Conservation (phyloP, 2,329 filamentous ascomycete species). For the Incumbomyces lentus region DNA sequence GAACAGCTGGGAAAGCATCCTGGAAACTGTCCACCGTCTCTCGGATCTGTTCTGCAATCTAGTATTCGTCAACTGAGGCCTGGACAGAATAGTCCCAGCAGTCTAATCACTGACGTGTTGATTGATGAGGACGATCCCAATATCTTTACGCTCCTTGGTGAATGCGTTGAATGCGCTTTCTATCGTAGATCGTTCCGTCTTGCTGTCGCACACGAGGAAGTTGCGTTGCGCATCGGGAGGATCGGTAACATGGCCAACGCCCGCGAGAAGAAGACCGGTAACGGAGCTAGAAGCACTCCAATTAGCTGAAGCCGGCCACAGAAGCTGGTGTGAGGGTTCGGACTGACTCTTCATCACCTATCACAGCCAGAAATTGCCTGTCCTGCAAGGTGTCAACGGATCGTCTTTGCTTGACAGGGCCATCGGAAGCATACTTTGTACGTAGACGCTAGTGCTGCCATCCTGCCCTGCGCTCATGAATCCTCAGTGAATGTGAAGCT, state of each 20-base stretch:
- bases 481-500: no score
- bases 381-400: slow-evolving; percentile 45
- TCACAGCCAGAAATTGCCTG: slow-evolving; percentile 91
- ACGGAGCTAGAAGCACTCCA: slow-evolving; percentile 59
- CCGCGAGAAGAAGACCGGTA: slow-evolving; percentile 86
- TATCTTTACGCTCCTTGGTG: slow-evolving; percentile 84
- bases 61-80: slow-evolving; percentile 12
- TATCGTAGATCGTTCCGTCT: slow-evolving; percentile 81
- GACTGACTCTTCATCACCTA: slow-evolving; percentile 72
- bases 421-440: slow-evolving; percentile 38
- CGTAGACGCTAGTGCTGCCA: slow-evolving; percentile 50
- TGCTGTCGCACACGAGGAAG: slow-evolving; percentile 89
- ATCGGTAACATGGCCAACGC: slow-evolving; percentile 87
- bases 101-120: slow-evolving; percentile 61
- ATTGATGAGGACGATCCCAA: slow-evolving; percentile 93
- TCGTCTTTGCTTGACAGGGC: neutral
- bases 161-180: slow-evolving; percentile 85
- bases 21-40: slow-evolving; percentile 84
- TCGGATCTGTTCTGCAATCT: slow-evolving; percentile 92
- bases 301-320: neutral
- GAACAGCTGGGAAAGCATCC: slow-evolving; percentile 86
- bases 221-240: slow-evolving; percentile 90
- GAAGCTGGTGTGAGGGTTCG: slow-evolving; percentile 2
- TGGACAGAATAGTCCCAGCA: no score
- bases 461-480: slow-evolving; percentile 22